These are phyloP conservation scores for Fusarium bactridioides DNA, from an alignment of 2,329 filamentous ascomycete genomes.

Conservation along the genomic window DNA sequence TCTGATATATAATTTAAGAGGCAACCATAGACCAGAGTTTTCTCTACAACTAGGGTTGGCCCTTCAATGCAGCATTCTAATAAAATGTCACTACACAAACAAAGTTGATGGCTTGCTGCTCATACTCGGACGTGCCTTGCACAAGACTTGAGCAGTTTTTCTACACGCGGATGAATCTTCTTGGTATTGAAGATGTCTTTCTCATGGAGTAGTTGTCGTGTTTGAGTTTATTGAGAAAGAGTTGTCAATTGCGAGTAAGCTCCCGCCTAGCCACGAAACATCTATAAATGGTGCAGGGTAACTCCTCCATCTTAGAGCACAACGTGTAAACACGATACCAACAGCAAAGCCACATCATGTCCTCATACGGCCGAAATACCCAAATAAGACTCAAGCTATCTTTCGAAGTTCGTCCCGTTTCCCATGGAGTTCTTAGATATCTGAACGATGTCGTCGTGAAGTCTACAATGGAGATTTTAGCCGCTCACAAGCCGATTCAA, in stretches of 20 bases:
- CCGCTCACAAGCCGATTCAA: background rate
- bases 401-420: too few relatives aligned
- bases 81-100: rapidly evolving
- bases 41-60: background rate
- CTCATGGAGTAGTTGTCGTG: too few relatives aligned
- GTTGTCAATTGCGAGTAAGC: background rate
- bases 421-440: too few relatives aligned
- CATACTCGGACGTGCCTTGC: too few relatives aligned
- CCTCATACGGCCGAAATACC: background rate
- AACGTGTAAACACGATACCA: background rate
- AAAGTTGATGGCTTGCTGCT: too few relatives aligned
- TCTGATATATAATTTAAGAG: background rate
- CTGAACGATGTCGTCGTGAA: too few relatives aligned
- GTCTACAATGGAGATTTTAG: background rate
- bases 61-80: background rate
- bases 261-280: background rate
- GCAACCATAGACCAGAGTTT: background rate
- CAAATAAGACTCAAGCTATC: too few relatives aligned
- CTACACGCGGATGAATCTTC: background rate
- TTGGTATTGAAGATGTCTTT: background rate
- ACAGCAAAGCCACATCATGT: background rate
- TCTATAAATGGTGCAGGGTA: background rate
- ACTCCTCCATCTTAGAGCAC: background rate
- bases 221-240: background rate
- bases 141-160: background rate